phyloP scores from a whole-genome alignment of 441 rosid genomes.

The Cnidoscolus chayamansa region DNA sequence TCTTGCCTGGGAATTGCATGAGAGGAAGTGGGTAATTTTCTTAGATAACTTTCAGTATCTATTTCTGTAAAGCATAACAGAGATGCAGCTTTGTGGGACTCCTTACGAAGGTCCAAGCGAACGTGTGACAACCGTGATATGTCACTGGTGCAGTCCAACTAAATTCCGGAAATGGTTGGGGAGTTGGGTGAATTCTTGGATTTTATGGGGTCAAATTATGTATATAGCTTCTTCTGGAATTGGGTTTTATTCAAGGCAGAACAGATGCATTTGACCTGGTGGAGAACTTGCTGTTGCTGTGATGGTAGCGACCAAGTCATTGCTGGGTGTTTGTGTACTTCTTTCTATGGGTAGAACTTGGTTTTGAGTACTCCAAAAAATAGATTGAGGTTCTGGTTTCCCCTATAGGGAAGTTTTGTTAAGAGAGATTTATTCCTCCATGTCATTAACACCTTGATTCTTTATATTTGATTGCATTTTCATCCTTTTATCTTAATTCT shows the following conservation, averaged over 20 bases:
- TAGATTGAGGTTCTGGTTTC: slow-evolving; percentile 33
- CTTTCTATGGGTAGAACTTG: slow-evolving; percentile 22
- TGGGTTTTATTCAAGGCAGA: slow-evolving; percentile 26
- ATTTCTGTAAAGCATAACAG: slow-evolving; percentile 29
- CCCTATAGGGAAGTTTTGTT: slow-evolving; percentile 38
- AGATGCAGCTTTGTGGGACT: slow-evolving; percentile 26
- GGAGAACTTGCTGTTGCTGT: slow-evolving; percentile 28
- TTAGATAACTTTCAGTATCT: slow-evolving; percentile 3
- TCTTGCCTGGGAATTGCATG: slow-evolving; percentile 80
- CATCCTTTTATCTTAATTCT: neutral
- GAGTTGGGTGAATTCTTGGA: slow-evolving; percentile 30
- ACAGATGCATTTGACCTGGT: slow-evolving; percentile 27
- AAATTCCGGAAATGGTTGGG: slow-evolving; percentile 12
- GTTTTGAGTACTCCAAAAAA: slow-evolving; percentile 21
- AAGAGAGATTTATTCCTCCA: slow-evolving; percentile 24
- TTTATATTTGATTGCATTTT: slow-evolving; percentile 21
- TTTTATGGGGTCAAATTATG: slow-evolving; percentile 32
- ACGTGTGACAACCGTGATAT: slow-evolving; percentile 21
- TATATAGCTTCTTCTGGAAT: slow-evolving; percentile 35
- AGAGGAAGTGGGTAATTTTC: slow-evolving; percentile 54
- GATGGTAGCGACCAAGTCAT: slow-evolving; percentile 22
- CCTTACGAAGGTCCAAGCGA: slow-evolving; percentile 28
- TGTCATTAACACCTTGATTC: slow-evolving; percentile 28
- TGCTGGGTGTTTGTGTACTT: slow-evolving; percentile 21
- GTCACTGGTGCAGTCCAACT: slow-evolving; percentile 25